Conservation (phyloP, 2,329 filamentous ascomycete genomes). For the Diaporthe destruens region DNA sequence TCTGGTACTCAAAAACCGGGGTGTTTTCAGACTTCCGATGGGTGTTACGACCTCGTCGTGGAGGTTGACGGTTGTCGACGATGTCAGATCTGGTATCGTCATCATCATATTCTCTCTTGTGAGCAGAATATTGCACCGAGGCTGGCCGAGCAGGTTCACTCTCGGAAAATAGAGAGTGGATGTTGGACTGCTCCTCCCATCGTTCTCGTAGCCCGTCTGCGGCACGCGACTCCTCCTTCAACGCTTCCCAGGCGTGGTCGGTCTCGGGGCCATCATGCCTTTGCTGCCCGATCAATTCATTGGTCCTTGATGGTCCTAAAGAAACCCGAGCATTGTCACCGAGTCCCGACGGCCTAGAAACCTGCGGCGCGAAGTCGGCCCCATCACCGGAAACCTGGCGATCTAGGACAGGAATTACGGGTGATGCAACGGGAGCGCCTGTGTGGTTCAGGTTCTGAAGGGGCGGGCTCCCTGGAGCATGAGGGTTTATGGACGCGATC, state of each 20-base stretch:
- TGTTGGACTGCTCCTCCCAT: slow-evolving; percentile 42
- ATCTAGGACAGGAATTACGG: slow-evolving; percentile 25
- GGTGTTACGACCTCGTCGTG: slow-evolving; percentile 31
- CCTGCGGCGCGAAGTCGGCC: slow-evolving; percentile 39
- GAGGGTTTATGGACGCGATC: slow-evolving; percentile 27
- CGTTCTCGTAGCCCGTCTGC: slow-evolving; percentile 35
- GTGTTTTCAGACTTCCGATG: slow-evolving; percentile 18
- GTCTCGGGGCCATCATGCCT: background rate
- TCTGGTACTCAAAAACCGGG: slow-evolving; percentile 36
- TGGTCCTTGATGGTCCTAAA: slow-evolving; percentile 13
- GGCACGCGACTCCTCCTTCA: slow-evolving; percentile 17
- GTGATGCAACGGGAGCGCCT: slow-evolving; percentile 19
- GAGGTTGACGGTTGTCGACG: slow-evolving; percentile 39
- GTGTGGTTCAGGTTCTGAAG: slow-evolving; percentile 25
- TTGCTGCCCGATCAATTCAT: background rate
- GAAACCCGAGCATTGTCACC: slow-evolving; percentile 2
- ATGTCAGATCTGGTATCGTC: slow-evolving; percentile 38
- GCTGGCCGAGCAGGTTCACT: slow-evolving; percentile 33
- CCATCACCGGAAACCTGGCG: slow-evolving; percentile 14
- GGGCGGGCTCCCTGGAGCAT: slow-evolving; percentile 42
- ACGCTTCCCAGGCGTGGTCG: slow-evolving; percentile 31
- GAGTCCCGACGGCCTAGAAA: slow-evolving; percentile 8
- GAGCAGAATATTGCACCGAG: slow-evolving; percentile 8
- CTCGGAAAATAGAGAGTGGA: slow-evolving; percentile 40
- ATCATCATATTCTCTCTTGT: slow-evolving; percentile 3